Evolutionary conservation across 768 basidiomycete species (phyloP), one percentile per base, ranked within the genome.

Genomic region (Paxillus ammoniavirescens): DNA sequence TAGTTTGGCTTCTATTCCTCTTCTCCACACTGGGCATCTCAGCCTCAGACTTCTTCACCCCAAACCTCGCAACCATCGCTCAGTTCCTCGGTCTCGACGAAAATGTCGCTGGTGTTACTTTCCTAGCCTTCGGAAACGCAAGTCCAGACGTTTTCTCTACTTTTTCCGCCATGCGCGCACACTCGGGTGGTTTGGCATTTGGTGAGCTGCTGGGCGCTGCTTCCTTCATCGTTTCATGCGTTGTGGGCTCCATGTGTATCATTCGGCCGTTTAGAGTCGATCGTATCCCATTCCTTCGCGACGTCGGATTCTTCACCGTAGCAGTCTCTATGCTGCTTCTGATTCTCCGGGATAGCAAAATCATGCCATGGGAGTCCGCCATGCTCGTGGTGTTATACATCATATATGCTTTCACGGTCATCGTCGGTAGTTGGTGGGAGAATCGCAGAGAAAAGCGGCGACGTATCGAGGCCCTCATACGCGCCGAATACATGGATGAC

Each of bases 181-280:
- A 87, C 61, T 91, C 94, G 4, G 94, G 94, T 8, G 83, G 89
- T 52, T 73, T 99, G 50, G 97, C 97, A 1, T 84, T 99, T 49
- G 97, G 97, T 18, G 97, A 99, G 67, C 79, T 99, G 7, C 76
- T 99, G 12, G 97, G 97, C 6, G 96, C 96, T 2, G 95, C 96
- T 0, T 82, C 91, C 2, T 99, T 99, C 75, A 95, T 99, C 70
- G 86, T 92, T 18, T 93, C 93, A 2, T 93, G 94, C 63, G 97
- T 99, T 21, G 96, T 93, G 12, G 97, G 97, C 8, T 88, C 90
- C n/a, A 96, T 99, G 87, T 94, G 92, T 61, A 86, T 98, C 70
- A 93, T 98, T 71, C 90, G 89, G 53, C 95, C 96, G 0, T 99
- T 99, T 73, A 81, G 83, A 60, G 93, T 98, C 28, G 76, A 87